phyloP scores from a whole-genome alignment of 192 early-diverging fungal genomes.

The Backusella australiensis region DNA sequence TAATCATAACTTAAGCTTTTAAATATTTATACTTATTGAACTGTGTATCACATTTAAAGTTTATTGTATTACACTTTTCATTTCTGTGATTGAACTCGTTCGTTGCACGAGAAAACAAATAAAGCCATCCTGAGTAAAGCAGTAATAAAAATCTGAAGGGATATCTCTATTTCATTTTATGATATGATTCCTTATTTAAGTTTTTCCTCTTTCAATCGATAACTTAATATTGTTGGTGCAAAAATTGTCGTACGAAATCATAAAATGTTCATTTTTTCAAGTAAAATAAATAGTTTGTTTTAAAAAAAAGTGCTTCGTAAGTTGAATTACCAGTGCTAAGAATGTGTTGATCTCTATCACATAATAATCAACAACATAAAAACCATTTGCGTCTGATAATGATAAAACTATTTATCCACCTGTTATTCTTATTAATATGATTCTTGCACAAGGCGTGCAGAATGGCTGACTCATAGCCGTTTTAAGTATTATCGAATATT shows the following conservation, averaged over 20 bases:
- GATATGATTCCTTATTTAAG: background rate
- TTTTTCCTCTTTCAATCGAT: background rate
- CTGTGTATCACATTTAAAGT: background rate
- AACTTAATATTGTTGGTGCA: background rate
- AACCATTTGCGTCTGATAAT: background rate
- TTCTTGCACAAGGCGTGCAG: background rate
- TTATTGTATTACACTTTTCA: background rate
- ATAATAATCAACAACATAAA: background rate
- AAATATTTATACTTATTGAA: background rate
- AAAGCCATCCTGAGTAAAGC: background rate
- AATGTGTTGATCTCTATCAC: background rate
- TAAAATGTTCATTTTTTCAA: background rate
- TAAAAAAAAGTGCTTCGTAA: background rate
- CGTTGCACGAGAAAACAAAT: background rate
- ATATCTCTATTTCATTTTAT: background rate
- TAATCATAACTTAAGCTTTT: background rate
- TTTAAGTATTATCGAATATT: background rate
- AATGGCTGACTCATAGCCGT: background rate
- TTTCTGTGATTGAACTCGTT: background rate
- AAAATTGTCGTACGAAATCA: background rate
- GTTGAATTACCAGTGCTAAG: background rate
- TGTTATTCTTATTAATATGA: background rate
- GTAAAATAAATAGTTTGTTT: background rate
- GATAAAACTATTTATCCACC: background rate
- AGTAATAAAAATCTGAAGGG: background rate